Conservation (phyloP, 129 eudicot genomes). For the Centaurea solstitialis region DNA sequence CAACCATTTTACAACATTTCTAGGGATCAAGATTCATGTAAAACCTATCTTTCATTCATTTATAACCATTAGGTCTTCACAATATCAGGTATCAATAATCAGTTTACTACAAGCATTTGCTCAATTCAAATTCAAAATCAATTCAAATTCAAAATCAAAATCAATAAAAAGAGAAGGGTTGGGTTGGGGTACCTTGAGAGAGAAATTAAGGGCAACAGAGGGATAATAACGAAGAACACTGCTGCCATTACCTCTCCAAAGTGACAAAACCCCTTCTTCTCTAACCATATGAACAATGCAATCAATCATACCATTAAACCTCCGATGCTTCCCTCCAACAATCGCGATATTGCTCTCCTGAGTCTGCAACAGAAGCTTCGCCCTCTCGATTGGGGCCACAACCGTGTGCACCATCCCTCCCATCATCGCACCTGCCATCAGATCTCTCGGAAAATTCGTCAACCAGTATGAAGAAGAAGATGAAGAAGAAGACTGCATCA, state of each 20-base stretch:
- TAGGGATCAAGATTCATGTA: neutral
- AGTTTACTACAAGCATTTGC: neutral
- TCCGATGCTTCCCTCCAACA: conserved; percentile 63
- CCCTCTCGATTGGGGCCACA: conserved; percentile 94
- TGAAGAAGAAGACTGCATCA: conserved; percentile 32
- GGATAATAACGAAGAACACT: conserved; percentile 95
- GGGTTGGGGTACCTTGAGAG: conserved; percentile 99
- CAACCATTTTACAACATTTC: neutral
- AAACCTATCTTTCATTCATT: neutral
- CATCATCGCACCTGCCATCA: conserved; percentile 86
- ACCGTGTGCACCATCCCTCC: conserved; percentile 95
- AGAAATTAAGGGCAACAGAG: conserved; percentile 96
- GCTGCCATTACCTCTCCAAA: conserved; percentile 99
- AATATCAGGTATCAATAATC: neutral
- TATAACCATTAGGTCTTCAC: neutral
- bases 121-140: conserved; percentile 4
- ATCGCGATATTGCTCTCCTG: conserved; percentile 93
- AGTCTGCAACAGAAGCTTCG: conserved; percentile 85
- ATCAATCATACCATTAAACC: conserved; percentile 93
- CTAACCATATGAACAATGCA: conserved; percentile 69
- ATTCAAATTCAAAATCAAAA: neutral
- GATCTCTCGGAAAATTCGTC: conserved; percentile 79
- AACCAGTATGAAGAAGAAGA: no score
- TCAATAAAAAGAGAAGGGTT: no score
- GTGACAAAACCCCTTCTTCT: conserved; percentile 79